Conservation (phyloP, 106 monocot species). For the Dioscorea alata region DNA sequence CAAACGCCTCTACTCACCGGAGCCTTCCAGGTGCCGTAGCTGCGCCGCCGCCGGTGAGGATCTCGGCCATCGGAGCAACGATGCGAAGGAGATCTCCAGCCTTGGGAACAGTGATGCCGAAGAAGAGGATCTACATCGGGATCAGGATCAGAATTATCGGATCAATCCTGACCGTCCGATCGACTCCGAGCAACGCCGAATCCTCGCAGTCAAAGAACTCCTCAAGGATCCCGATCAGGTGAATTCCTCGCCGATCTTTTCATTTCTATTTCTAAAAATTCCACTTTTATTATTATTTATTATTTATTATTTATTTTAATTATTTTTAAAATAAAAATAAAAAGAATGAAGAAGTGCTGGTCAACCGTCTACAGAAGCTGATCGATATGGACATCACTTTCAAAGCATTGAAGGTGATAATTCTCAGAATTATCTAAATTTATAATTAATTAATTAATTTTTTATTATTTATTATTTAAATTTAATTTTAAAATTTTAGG, state of each 20-base stretch:
- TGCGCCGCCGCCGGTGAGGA: too few relatives aligned
- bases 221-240: constrained; percentile 58
- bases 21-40: constrained; percentile 19
- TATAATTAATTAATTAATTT: too few relatives aligned
- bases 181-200: constrained; percentile 30
- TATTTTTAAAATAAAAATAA: too few relatives aligned
- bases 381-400: constrained; percentile 60
- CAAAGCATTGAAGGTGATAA: constrained; percentile 43
- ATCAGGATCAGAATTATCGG: too few relatives aligned
- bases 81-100: neutral
- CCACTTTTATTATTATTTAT: too few relatives aligned
- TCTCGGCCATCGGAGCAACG: neutral
- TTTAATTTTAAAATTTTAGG: constrained; percentile 22
- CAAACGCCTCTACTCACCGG: constrained; percentile 29
- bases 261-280: too few relatives aligned
- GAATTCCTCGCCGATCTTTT: constrained; percentile 18
- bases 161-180: constrained; percentile 1
- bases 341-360: too few relatives aligned
- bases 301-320: too few relatives aligned
- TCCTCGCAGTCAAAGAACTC: constrained; percentile 49
- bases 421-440: neutral
- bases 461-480: too few relatives aligned
- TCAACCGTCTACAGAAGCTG: constrained; percentile 32
- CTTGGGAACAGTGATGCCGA: constrained; percentile 5
- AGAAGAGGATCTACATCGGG: neutral